Evolutionary conservation across 1,139 yeast species (phyloP).

Genomic region (Insectozyma bohioensis): DNA sequence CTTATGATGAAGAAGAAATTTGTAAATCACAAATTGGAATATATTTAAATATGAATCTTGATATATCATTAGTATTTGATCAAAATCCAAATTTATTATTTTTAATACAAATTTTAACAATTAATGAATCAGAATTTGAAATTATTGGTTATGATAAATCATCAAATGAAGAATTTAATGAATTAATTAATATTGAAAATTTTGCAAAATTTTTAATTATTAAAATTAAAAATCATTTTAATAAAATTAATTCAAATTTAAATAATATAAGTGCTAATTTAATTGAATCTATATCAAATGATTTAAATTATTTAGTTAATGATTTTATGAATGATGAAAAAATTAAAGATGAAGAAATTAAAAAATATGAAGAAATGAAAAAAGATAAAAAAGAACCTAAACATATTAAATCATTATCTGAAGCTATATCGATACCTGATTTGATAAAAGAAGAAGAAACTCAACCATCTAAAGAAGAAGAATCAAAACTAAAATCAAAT

Average conservation of each 20-base stretch:
- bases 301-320: slow-evolving; percentile 22
- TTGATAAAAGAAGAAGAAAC: neutral
- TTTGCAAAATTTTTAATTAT: too few relatives aligned
- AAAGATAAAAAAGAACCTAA: too few relatives aligned
- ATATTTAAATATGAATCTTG: slow-evolving; percentile 52
- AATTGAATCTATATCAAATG: slow-evolving; percentile 13
- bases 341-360: too few relatives aligned
- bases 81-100: slow-evolving; percentile 25
- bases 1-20: slow-evolving; percentile 60
- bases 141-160: slow-evolving; percentile 29
- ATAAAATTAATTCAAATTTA: slow-evolving; percentile 14
- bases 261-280: too few relatives aligned
- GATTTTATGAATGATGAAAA: slow-evolving; percentile 13
- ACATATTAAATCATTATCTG: slow-evolving; percentile 4
- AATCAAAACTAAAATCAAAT: neutral
- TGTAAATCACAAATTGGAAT: slow-evolving; percentile 63
- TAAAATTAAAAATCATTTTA: slow-evolving; percentile 18
- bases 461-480: neutral
- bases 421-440: slow-evolving; percentile 11
- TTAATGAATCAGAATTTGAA: slow-evolving; percentile 28
- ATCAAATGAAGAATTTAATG: slow-evolving; percentile 24
- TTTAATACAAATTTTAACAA: slow-evolving; percentile 28
- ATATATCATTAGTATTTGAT: slow-evolving; percentile 25
- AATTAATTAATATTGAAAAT: slow-evolving; percentile 21
- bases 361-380: slow-evolving; percentile 6